Percentiles rank a stretch among this genome's conserved stretches.
Conservation (phyloP, 2,329 filamentous ascomycete genomes). For the Ramichloridium luteum region DNA sequence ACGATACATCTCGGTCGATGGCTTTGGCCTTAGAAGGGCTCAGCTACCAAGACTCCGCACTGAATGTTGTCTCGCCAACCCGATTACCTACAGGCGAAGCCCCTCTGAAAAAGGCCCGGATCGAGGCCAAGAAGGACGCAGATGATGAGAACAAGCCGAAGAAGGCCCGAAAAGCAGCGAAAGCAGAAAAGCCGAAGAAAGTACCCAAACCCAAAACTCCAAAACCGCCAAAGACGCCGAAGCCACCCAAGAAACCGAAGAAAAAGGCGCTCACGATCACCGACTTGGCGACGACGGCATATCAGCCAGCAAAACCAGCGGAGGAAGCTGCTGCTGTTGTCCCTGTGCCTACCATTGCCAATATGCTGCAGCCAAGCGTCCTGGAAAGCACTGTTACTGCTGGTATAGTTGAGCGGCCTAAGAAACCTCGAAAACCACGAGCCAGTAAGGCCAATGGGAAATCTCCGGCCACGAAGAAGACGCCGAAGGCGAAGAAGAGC, state of each 20-base stretch:
- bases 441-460: constrained; percentile 10
- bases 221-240: constrained; percentile 23
- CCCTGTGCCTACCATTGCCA: no score
- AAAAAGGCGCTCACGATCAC: constrained; percentile 71
- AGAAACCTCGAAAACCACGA: constrained; percentile 18
- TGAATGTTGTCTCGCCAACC: neutral
- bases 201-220: constrained; percentile 2
- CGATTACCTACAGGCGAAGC: neutral
- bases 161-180: constrained; percentile 1
- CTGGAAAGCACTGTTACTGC: no score
- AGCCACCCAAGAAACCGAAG: constrained; percentile 32
- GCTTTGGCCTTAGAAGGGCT: neutral
- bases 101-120: neutral
- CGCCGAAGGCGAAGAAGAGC: constrained; percentile 25
- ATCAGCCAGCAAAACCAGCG: constrained; percentile 33
- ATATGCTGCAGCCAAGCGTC: no score
- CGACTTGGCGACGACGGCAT: constrained; percentile 61
- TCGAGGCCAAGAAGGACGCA: constrained; percentile 5
- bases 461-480: constrained; percentile 3
- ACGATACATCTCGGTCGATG: neutral
- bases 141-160: constrained; percentile 6
- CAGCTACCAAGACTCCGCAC: no score
- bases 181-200: constrained; percentile 4
- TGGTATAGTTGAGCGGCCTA: no score
- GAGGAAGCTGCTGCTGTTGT: constrained; percentile 8